These are phyloP conservation scores for Penicillium griseofulvum DNA, from an alignment of 2,329 filamentous ascomycete species.

Conservation along the genomic window DNA sequence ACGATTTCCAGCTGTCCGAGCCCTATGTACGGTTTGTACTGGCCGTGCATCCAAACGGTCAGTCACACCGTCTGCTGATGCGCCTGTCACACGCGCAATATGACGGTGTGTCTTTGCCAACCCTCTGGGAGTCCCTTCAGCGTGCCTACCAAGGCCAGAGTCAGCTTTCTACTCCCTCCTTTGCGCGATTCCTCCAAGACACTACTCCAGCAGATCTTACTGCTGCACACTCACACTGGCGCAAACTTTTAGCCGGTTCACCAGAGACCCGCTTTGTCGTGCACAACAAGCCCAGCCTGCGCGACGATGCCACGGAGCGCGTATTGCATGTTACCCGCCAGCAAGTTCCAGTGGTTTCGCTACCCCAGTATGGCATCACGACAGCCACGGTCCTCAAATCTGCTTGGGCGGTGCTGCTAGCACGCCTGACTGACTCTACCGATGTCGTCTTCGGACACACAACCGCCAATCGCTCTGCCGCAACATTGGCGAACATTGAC, in stretches of 20 bases:
- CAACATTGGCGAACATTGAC: conserved; percentile 37
- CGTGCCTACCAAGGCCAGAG: conserved; percentile 9
- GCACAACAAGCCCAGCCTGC: conserved; percentile 11
- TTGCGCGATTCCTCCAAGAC: conserved; percentile 3
- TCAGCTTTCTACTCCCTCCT: conserved; percentile 9
- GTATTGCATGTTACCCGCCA: neutral
- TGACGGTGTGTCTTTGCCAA: conserved; percentile 22
- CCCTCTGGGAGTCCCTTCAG: conserved; percentile 9
- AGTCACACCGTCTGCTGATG: conserved; percentile 25
- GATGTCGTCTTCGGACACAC: conserved; percentile 60
- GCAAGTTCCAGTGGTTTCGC: conserved; percentile 9
- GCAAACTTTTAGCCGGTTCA: conserved; percentile 11
- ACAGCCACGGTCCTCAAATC: conserved; percentile 52
- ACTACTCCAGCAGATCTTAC: neutral
- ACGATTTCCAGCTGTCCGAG: conserved; percentile 3
- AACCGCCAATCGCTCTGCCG: conserved; percentile 48
- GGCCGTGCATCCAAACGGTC: conserved; percentile 5
- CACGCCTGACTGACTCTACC: conserved; percentile 48
- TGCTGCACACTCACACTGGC: conserved; percentile 2
- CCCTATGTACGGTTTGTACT: conserved; percentile 21
- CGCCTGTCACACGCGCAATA: conserved; percentile 35
- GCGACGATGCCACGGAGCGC: neutral
- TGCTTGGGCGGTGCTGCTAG: conserved; percentile 58
- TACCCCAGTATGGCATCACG: conserved; percentile 21
- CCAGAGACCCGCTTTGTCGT: conserved; percentile 10